Percentiles rank a stretch among this genome's conserved stretches.
phyloP scores from a whole-genome alignment of 1,284 basidiomycete species.

The Coniferiporia weirii region DNA sequence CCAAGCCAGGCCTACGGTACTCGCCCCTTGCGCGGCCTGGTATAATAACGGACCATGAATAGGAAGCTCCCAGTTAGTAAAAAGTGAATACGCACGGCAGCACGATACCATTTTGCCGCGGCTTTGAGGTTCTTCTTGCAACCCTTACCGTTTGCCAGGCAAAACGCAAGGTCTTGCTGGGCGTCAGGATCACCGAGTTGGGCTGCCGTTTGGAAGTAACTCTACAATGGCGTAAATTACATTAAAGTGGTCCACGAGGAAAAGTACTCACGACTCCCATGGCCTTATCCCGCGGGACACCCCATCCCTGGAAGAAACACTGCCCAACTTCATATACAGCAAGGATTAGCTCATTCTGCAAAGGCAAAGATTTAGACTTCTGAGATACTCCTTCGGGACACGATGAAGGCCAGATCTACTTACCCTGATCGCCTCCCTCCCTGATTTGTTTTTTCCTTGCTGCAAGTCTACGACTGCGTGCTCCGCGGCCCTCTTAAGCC shows the following conservation, averaged over 20 bases:
- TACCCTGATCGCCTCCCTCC: slow-evolving; percentile 41
- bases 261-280: slow-evolving; percentile 67
- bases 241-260: slow-evolving; percentile 6
- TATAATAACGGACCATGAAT: neutral
- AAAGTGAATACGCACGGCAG: slow-evolving; percentile 50
- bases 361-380: slow-evolving; percentile 2
- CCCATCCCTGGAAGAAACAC: slow-evolving; percentile 91
- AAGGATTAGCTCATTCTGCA: slow-evolving; percentile 74
- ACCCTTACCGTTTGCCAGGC: slow-evolving; percentile 80
- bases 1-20: slow-evolving; percentile 80
- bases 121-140: slow-evolving; percentile 86
- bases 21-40: slow-evolving; percentile 70
- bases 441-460: slow-evolving; percentile 37
- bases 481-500: slow-evolving; percentile 80
- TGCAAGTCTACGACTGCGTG: slow-evolving; percentile 77
- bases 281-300: slow-evolving; percentile 78
- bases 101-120: slow-evolving; percentile 86
- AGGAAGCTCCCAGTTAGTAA: slow-evolving; percentile 10
- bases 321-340: slow-evolving; percentile 91
- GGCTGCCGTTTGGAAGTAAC: slow-evolving; percentile 82
- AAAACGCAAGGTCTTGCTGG: slow-evolving; percentile 81
- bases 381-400: neutral
- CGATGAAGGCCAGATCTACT: slow-evolving; percentile 15
- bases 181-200: slow-evolving; percentile 83
- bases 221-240: slow-evolving; percentile 37